Evolutionary conservation across 2,329 filamentous ascomycete genomes (phyloP), one percentile per base, ranked within the genome.

Genomic region (Xylaria sp.): DNA sequence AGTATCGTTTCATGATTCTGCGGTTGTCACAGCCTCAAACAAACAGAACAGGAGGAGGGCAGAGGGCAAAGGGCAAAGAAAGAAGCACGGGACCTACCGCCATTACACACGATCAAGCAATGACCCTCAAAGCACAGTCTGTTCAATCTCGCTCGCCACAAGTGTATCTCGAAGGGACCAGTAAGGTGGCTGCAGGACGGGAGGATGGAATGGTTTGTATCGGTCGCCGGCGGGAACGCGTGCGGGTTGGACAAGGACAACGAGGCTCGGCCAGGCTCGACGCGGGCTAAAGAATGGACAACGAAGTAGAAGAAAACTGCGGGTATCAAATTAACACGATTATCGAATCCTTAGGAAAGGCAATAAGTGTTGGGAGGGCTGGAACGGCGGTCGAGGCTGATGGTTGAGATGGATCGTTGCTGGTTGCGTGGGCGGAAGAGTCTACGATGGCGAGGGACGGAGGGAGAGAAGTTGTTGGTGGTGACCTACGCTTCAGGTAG

Each of bases 251-350:
- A 59, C 59, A 57, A 64, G 51, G 56, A 59, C 59, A 57, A 64
- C 59, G 62, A 65, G 60, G 66, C 61, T 66, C 64, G 62, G 44
- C 53, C 49, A 54, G 35, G 19, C 49, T 35, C 49, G 49, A 51
- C 62, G 16, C 23, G 47, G 55, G 60, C 51, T 57, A 52, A 59
- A 51, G 30, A 54, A 55, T 11, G 44, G 42, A 54, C 57, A 58
- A 39, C 54, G 46, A 54, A 55, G 60, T 48, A 59, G 60, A 58
- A 61, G 47, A 59, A 63, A 37, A 62, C 58, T 54, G 57, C 54
- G 57, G 60, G 55, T 61, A 63, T 59, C 59, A 62, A 59, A 65
- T 66, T 59, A 55, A 65, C 56, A 65, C 47, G 57, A 65, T 54
- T 65, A 62, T 59, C 46, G 53, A 60, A 59, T 58, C 61, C 62